Conservation (phyloP, 768 basidiomycete genomes). For the Kwoniella dejecticola region DNA sequence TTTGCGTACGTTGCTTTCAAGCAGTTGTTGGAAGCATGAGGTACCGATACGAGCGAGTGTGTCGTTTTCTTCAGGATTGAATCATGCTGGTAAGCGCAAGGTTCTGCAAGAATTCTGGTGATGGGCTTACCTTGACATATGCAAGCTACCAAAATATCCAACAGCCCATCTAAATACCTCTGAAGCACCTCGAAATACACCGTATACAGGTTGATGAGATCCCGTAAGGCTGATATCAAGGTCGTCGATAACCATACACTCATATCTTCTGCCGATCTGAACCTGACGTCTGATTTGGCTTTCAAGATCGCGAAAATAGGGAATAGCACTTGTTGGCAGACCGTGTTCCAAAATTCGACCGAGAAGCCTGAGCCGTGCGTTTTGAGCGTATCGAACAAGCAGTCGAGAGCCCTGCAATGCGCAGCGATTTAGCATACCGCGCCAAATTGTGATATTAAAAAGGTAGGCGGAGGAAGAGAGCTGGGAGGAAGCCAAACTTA, state of each 20-base stretch:
- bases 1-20: constrained; percentile 89
- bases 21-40: constrained; percentile 90
- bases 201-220: constrained; percentile 93
- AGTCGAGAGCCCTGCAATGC: constrained; percentile 80
- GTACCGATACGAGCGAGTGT: constrained; percentile 96
- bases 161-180: constrained; percentile 84
- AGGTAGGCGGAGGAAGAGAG: no score
- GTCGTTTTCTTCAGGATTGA: constrained; percentile 75
- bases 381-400: constrained; percentile 90
- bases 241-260: constrained; percentile 99
- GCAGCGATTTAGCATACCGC: constrained; percentile 14
- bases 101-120: neutral
- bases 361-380: constrained; percentile 81
- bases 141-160: constrained; percentile 91
- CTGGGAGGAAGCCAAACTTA: constrained; percentile 60
- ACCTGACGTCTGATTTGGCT: constrained; percentile 80
- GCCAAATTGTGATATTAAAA: neutral
- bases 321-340: constrained; percentile 93
- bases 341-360: constrained; percentile 94
- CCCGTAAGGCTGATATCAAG: constrained; percentile 95
- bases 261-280: constrained; percentile 97
- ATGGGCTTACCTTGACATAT: constrained; percentile 86
- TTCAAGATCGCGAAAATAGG: constrained; percentile 96
- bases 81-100: constrained; percentile 11
- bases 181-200: constrained; percentile 91